Percentiles rank a stretch among this genome's conserved stretches.
phyloP scores from a whole-genome alignment of 192 early-diverging fungal species.

The Powellomyces hirtus region DNA sequence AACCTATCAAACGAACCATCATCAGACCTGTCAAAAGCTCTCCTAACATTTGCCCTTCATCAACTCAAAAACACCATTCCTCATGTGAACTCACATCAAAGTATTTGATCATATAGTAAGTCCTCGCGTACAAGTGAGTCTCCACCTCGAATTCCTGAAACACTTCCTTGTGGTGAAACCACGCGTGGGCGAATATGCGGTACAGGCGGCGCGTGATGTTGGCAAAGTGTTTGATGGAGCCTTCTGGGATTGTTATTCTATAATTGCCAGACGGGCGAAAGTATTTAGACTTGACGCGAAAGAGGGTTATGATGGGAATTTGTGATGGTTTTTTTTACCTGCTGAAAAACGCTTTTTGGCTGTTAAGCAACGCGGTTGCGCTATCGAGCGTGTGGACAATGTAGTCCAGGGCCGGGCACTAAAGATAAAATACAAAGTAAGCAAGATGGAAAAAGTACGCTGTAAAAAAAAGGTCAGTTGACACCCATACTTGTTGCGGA shows the following conservation, averaged over 20 bases:
- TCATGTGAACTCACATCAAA: slow-evolving; percentile 13
- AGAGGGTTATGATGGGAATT: no score
- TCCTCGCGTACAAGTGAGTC: slow-evolving; percentile 19
- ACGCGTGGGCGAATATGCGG: slow-evolving; percentile 95
- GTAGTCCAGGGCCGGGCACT: slow-evolving; percentile 92
- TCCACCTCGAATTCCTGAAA: slow-evolving; percentile 83
- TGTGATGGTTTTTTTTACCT: slow-evolving; percentile 39
- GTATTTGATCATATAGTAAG: slow-evolving; percentile 23
- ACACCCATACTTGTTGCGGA: slow-evolving; percentile 65
- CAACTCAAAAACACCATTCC: not conserved
- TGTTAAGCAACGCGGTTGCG: slow-evolving; percentile 78
- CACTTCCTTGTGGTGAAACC: slow-evolving; percentile 85
- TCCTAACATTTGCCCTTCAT: not conserved
- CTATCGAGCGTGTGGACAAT: slow-evolving; percentile 90
- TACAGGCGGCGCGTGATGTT: slow-evolving; percentile 89
- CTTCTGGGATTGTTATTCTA: slow-evolving; percentile 47
- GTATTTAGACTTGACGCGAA: no score
- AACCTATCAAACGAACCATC: slow-evolving; percentile 10
- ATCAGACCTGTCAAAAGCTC: not conserved
- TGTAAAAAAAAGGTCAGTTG: no score
- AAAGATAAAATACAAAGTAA: no score
- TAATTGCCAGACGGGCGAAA: no score
- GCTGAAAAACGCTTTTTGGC: slow-evolving; percentile 71
- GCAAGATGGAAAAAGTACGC: no score
- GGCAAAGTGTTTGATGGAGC: slow-evolving; percentile 83